A percentile compares a stretch with the other conserved stretches of the same genome.
Conservation (phyloP, 495 filamentous ascomycete species). For the Cercophora newfieldiana region DNA sequence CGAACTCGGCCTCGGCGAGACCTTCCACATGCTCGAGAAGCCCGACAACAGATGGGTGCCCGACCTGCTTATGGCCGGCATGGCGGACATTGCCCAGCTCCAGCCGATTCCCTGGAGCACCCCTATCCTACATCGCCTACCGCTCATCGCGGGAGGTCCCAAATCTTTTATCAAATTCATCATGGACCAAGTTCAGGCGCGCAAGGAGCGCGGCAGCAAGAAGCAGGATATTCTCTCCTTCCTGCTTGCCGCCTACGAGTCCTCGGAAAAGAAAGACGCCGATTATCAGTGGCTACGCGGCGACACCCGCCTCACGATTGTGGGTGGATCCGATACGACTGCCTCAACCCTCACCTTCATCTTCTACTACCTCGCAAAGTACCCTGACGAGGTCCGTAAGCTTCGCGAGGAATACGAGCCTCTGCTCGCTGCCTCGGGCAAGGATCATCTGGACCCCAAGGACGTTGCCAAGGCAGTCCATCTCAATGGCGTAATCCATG, state of each 20-base stretch:
- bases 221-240: conserved; percentile 6
- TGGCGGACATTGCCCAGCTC: conserved; percentile 17
- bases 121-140: conserved; percentile 13
- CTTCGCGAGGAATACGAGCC: conserved; percentile 14
- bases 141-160: not conserved
- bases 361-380: conserved; percentile 21
- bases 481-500: conserved; percentile 37
- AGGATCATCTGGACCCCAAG: conserved; percentile 11
- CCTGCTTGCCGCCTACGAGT: conserved; percentile 12
- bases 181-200: conserved; percentile 1
- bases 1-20: conserved; percentile 12
- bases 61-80: conserved; percentile 17
- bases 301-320: conserved; percentile 11
- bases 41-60: conserved; percentile 14
- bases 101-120: conserved; percentile 18
- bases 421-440: conserved; percentile 7
- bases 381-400: conserved; percentile 14
- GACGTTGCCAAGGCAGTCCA: conserved; percentile 14
- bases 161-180: conserved; percentile 8
- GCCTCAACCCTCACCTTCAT: conserved; percentile 9
- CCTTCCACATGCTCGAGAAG: conserved; percentile 17
- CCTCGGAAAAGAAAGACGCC: conserved; percentile 6
- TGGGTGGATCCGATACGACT: conserved; percentile 16
- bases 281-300: conserved; percentile 18
- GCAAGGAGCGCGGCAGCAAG: conserved; percentile 9